Percentiles rank a stretch among this genome's conserved stretches.
Conservation (phyloP, 768 basidiomycete genomes). For the Phlegmacium glaucopus region DNA sequence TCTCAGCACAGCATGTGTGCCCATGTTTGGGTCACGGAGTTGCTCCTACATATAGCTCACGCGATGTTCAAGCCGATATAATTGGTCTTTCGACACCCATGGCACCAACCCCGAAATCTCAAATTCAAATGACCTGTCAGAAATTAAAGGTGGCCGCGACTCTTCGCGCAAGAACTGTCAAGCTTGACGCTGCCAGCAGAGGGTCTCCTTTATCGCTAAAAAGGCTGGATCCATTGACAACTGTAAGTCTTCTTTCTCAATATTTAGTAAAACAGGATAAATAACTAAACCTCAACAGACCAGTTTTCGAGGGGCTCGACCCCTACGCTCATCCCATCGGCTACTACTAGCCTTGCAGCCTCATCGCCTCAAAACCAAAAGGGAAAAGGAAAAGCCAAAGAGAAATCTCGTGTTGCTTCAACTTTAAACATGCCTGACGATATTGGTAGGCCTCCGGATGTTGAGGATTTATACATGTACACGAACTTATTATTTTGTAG, state of each 20-base stretch:
- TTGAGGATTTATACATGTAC: neutral
- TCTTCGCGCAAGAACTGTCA: constrained; percentile 12
- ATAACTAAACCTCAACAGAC: constrained; percentile 11
- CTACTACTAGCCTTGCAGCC: constrained; percentile 1
- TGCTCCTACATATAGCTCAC: too few relatives aligned
- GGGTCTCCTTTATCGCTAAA: constrained; percentile 11
- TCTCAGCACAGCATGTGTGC: too few relatives aligned
- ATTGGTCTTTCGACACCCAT: neutral
- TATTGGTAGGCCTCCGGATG: constrained; percentile 1
- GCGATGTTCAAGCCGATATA: too few relatives aligned
- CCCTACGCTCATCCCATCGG: constrained; percentile 6
- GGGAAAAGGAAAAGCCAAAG: constrained; percentile 25
- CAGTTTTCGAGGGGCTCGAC: constrained; percentile 23
- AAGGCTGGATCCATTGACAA: constrained; percentile 32
- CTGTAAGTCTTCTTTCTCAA: constrained; percentile 19
- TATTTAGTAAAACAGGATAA: neutral
- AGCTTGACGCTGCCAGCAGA: constrained; percentile 8
- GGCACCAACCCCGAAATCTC: constrained; percentile 11
- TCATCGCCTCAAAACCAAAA: constrained; percentile 3
- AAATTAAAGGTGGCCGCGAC: constrained; percentile 9
- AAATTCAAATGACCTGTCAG: constrained; percentile 7
- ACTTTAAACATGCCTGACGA: neutral
- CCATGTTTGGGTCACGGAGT: too few relatives aligned
- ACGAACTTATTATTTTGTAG: neutral
- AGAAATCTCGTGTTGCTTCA: constrained; percentile 1